Evolutionary conservation across 805 yeast genomes (phyloP).

Genomic region (Candida ficus): DNA sequence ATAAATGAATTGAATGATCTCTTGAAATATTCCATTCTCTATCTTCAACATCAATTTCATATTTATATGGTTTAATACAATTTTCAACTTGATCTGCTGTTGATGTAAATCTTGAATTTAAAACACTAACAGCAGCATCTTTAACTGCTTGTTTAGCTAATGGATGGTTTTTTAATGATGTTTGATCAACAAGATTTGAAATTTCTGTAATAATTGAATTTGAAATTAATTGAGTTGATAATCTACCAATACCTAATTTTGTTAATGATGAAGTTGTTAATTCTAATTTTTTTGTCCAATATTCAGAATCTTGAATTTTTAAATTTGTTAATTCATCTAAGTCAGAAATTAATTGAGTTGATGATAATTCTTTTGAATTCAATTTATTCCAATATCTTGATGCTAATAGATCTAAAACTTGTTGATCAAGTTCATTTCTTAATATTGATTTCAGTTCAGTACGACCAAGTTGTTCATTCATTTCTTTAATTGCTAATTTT

Average conservation of each 20-base stretch:
- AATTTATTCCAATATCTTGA: slow-evolving; percentile 85
- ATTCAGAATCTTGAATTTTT: slow-evolving; percentile 55
- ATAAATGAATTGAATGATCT: slow-evolving; percentile 65
- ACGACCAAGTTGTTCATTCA: slow-evolving; percentile 77
- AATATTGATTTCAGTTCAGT: slow-evolving; percentile 74
- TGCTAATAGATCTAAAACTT: slow-evolving; percentile 80
- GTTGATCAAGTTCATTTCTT: slow-evolving; percentile 83
- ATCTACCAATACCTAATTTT: slow-evolving; percentile 89
- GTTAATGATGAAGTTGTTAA: slow-evolving; percentile 79
- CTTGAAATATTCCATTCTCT: slow-evolving; percentile 86
- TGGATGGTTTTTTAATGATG: slow-evolving; percentile 83
- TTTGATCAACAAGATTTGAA: slow-evolving; percentile 62
- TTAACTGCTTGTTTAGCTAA: slow-evolving; percentile 73
- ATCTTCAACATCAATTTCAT: slow-evolving; percentile 94
- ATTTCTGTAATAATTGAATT: slow-evolving; percentile 76
- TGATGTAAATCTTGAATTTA: slow-evolving; percentile 73
- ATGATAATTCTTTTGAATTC: slow-evolving; percentile 14
- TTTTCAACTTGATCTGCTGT: slow-evolving; percentile 99
- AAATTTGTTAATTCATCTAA: slow-evolving; percentile 52
- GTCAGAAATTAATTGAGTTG: slow-evolving; percentile 32
- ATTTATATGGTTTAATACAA: slow-evolving; percentile 95
- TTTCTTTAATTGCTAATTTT: slow-evolving; percentile 81
- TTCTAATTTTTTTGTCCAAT: slow-evolving; percentile 87
- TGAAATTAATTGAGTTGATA: slow-evolving; percentile 78
- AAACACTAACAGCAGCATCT: slow-evolving; percentile 79